Conservation (phyloP, 768 basidiomycete species). For the Suillus cothurnatus region DNA sequence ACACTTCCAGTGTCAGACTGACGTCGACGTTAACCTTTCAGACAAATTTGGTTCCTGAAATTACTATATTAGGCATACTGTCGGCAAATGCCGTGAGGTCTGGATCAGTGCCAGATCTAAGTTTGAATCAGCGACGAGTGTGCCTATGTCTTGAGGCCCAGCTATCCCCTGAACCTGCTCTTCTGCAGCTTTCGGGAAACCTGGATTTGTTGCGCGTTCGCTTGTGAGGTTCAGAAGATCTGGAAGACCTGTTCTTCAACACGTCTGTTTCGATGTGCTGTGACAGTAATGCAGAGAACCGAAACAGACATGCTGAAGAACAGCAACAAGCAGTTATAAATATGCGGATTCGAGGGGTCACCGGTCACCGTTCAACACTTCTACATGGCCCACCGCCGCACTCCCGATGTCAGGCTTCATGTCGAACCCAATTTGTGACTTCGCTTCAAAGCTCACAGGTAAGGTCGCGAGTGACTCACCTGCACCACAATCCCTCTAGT, state of each 20-base stretch:
- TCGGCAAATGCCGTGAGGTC: neutral
- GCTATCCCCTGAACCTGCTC: neutral
- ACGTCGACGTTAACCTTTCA: neutral
- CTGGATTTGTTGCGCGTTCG: neutral
- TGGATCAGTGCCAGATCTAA: too few species aligned
- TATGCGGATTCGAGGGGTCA: neutral
- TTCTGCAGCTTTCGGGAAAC: neutral
- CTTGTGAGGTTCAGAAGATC: neutral
- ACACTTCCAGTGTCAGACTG: neutral
- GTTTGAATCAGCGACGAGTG: too few species aligned
- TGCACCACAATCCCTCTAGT: neutral
- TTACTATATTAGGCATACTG: neutral
- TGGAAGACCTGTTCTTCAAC: too few species aligned
- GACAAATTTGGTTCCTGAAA: neutral
- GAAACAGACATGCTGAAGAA: neutral
- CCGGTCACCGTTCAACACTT: too few species aligned
- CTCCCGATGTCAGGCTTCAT: neutral
- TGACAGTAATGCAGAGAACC: neutral
- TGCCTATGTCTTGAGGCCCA: neutral
- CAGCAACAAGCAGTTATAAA: neutral
- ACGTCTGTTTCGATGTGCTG: too few species aligned
- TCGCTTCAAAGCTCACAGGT: neutral
- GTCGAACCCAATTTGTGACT: neutral
- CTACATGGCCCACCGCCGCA: neutral
- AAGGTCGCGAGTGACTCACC: neutral